phyloP scores from a whole-genome alignment of 202 grass and related monocot species.

The Schoenoplectus tabernaemontani region DNA sequence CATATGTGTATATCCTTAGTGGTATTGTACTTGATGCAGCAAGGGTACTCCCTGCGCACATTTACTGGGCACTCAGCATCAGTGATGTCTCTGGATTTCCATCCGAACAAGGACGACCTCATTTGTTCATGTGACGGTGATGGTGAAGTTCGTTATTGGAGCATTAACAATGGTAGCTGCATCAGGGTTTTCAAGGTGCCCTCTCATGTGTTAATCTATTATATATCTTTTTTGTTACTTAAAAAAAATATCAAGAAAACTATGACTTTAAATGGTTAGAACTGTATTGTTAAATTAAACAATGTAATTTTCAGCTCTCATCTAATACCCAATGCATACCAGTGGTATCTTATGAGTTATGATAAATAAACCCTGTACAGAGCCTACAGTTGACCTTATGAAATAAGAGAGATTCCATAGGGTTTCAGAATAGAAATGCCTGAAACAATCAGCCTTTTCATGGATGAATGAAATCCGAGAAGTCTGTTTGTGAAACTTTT shows the following conservation, averaged over 20 bases:
- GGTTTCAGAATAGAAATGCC: background rate
- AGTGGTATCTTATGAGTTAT: background rate
- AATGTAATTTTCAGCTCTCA: background rate
- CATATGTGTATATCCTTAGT: background rate
- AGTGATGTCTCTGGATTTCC: slow-evolving; percentile 94
- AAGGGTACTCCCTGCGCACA: slow-evolving; percentile 92
- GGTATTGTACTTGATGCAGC: slow-evolving; percentile 40
- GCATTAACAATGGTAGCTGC: slow-evolving; percentile 97
- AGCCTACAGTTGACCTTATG: background rate
- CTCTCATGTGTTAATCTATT: background rate
- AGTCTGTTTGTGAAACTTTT: background rate
- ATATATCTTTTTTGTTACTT: too few species aligned
- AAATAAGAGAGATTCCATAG: background rate
- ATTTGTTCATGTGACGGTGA: slow-evolving; percentile 93
- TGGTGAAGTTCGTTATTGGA: slow-evolving; percentile 93
- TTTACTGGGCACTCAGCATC: slow-evolving; percentile 97
- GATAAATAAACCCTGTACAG: background rate
- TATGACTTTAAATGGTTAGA: too few species aligned
- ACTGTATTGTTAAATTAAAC: background rate
- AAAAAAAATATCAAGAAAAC: too few species aligned
- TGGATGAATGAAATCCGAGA: too few species aligned
- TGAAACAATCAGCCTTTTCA: background rate
- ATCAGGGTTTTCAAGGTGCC: slow-evolving; percentile 73
- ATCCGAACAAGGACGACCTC: slow-evolving; percentile 96
- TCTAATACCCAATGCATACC: background rate